Conservation (phyloP, 371 early-diverging fungal genomes). For the Rhizopus sp. region DNA sequence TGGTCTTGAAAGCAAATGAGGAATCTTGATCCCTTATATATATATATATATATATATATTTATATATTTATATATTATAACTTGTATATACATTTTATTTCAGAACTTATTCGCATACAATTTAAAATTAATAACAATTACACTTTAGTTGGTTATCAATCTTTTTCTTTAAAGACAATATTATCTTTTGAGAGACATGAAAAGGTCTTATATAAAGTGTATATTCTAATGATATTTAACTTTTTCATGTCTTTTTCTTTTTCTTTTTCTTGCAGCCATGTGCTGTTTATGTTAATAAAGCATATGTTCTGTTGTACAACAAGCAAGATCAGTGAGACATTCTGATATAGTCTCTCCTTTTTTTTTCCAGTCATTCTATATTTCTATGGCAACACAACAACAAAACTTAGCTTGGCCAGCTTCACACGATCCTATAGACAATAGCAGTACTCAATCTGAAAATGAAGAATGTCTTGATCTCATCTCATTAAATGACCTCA, state of each 20-base stretch:
- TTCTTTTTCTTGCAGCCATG: neutral
- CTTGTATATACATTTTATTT: too few relatives aligned
- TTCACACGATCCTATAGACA: neutral
- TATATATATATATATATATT: constrained; percentile 1
- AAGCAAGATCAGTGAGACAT: neutral
- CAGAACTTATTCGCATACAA: too few relatives aligned
- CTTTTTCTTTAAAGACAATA: too few relatives aligned
- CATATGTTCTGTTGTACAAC: neutral
- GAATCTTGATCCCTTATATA: constrained; percentile 19
- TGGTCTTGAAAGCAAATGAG: constrained; percentile 48
- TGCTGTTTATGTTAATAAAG: neutral
- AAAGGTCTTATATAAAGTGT: neutral
- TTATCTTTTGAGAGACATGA: neutral
- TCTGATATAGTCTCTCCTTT: neutral
- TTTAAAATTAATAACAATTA: too few relatives aligned
- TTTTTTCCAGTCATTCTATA: neutral
- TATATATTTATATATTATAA: neutral
- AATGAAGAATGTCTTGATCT: constrained; percentile 5
- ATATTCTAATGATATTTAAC: neutral
- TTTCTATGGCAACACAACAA: neutral
- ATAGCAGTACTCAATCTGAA: neutral
- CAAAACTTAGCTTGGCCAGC: neutral
- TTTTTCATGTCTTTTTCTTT: neutral
- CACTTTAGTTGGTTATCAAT: too few relatives aligned
- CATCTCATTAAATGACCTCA: constrained; percentile 18